Percentiles rank a stretch among this genome's conserved stretches.
phyloP scores from a whole-genome alignment of 2,329 filamentous ascomycete species.

The Berkeleyomyces rouxiae region DNA sequence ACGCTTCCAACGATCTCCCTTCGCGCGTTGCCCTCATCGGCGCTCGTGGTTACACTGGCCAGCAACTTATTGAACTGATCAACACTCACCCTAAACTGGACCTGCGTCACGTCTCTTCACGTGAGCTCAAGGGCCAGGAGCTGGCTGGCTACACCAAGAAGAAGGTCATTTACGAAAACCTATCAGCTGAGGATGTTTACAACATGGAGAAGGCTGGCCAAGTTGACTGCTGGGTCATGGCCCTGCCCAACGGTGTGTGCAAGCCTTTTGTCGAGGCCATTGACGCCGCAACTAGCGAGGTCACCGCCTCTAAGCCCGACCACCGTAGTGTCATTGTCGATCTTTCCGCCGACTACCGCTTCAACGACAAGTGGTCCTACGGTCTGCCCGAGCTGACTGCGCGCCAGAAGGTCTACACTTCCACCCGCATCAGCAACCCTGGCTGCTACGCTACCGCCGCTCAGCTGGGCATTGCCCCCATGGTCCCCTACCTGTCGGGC shows the following conservation, averaged over 20 bases:
- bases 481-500: constrained; percentile 60
- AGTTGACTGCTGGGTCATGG: constrained; percentile 96
- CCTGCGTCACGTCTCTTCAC: constrained; percentile 78
- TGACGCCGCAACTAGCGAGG: constrained; percentile 18
- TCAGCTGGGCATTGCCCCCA: constrained; percentile 72
- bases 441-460: constrained; percentile 92
- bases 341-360: constrained; percentile 91
- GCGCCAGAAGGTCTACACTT: constrained; percentile 57
- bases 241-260: constrained; percentile 86
- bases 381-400: constrained; percentile 74
- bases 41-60: constrained; percentile 84
- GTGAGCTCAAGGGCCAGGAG: constrained; percentile 74
- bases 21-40: constrained; percentile 77
- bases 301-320: constrained; percentile 16
- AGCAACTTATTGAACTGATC: constrained; percentile 73
- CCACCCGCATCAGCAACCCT: constrained; percentile 76
- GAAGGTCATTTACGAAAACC: constrained; percentile 81
- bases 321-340: constrained; percentile 69
- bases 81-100: constrained; percentile 84
- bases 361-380: constrained; percentile 74
- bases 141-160: constrained; percentile 83
- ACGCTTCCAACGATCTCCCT: constrained; percentile 63
- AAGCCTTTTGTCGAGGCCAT: constrained; percentile 86
- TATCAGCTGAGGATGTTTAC: constrained; percentile 71
- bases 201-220: constrained; percentile 69